A percentile compares a stretch with the other conserved stretches of the same genome.
Evolutionary conservation across 768 basidiomycete genomes (phyloP).

Genomic region (Mycena leptocephala): DNA sequence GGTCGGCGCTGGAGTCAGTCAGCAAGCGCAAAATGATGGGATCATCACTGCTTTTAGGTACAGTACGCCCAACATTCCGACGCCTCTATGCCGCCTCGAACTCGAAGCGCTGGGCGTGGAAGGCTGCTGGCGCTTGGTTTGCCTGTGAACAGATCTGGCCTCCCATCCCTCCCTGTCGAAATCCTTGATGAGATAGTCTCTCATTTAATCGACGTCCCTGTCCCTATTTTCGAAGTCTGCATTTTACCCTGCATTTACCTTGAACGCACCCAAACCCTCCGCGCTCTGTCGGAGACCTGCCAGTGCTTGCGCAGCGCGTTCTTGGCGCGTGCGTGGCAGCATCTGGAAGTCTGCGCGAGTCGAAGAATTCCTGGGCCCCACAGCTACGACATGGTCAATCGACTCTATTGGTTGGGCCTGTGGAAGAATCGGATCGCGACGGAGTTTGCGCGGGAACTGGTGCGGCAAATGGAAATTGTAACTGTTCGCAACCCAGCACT

Average conservation of each 20-base stretch:
- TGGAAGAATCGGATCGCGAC: slow-evolving; percentile 7
- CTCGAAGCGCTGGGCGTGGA: too few species aligned
- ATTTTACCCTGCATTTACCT: neutral
- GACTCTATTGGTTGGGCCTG: too few species aligned
- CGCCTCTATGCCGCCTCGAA: too few species aligned
- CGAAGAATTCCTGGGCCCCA: neutral
- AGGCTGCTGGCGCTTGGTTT: too few species aligned
- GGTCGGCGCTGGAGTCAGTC: too few species aligned
- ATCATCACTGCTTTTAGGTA: too few species aligned
- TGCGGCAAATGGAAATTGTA: slow-evolving; percentile 42
- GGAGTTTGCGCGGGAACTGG: neutral
- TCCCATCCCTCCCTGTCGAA: slow-evolving; percentile 43
- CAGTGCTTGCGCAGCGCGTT: slow-evolving; percentile 35
- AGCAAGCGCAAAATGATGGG: neutral
- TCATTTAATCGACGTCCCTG: slow-evolving; percentile 33
- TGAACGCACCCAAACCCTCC: slow-evolving; percentile 22
- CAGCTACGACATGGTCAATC: neutral
- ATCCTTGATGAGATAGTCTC: slow-evolving; percentile 44
- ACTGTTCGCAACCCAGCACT: slow-evolving; percentile 42
- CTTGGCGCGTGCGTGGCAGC: slow-evolving; percentile 36
- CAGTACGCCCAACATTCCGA: too few species aligned
- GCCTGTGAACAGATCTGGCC: slow-evolving; percentile 36
- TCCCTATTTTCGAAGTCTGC: slow-evolving; percentile 22
- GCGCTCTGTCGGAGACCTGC: slow-evolving; percentile 40
- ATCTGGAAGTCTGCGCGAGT: slow-evolving; percentile 39